These are phyloP conservation scores for Pichia norvegensis DNA, from an alignment of 1,139 yeast species.

Conservation along the genomic window DNA sequence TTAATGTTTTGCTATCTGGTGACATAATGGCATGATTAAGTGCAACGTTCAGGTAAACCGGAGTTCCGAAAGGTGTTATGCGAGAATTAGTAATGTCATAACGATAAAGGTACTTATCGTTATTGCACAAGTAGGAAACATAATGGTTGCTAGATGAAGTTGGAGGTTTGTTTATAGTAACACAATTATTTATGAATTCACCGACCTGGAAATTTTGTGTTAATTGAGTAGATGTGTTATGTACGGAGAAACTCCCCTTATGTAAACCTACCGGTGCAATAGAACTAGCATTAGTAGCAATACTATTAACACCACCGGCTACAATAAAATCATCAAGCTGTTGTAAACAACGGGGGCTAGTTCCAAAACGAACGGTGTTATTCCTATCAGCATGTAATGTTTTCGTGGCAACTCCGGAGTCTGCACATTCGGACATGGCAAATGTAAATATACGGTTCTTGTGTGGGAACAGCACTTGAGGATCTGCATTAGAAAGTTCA, in stretches of 20 bases:
- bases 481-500: background rate
- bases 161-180: constrained; percentile 41
- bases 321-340: constrained; percentile 53
- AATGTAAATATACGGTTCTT: constrained; percentile 40
- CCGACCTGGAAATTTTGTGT: constrained; percentile 56
- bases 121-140: constrained; percentile 67
- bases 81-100: constrained; percentile 48
- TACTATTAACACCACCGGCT: constrained; percentile 56
- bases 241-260: constrained; percentile 12
- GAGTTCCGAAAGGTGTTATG: constrained; percentile 25
- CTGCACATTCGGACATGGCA: background rate
- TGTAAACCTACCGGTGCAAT: constrained; percentile 5
- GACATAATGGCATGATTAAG: constrained; percentile 55
- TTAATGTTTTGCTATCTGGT: constrained; percentile 46
- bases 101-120: constrained; percentile 64
- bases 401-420: background rate
- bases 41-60: constrained; percentile 38
- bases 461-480: constrained; percentile 38
- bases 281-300: background rate
- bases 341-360: constrained; percentile 64
- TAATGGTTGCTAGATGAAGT: constrained; percentile 31
- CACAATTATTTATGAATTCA: constrained; percentile 76
- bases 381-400: background rate
- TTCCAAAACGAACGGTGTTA: constrained; percentile 35
- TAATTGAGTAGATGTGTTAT: constrained; percentile 34